phyloP scores from a whole-genome alignment of 2,329 filamentous ascomycete genomes.

The Sclerotiophoma versabilis region DNA sequence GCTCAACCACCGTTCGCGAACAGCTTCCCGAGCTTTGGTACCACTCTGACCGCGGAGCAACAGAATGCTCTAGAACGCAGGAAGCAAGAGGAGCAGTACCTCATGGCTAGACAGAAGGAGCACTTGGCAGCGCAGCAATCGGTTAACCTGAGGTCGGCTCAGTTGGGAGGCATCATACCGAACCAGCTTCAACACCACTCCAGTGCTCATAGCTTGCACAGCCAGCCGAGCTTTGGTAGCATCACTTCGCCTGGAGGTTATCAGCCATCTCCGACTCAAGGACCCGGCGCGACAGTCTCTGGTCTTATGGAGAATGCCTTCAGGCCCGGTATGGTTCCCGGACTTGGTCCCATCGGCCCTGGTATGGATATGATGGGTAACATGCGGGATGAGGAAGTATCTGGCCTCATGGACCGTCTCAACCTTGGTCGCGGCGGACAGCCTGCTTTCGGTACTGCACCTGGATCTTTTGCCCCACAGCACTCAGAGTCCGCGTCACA shows the following conservation, averaged over 20 bases:
- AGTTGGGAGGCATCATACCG: conserved; percentile 59
- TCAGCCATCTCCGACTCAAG: conserved; percentile 65
- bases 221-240: conserved; percentile 94
- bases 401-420: conserved; percentile 69
- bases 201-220: conserved; percentile 93
- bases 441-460: conserved; percentile 56
- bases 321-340: conserved; percentile 47
- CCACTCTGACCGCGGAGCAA: conserved; percentile 94
- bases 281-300: conserved; percentile 54
- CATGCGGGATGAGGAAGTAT: conserved; percentile 74
- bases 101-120: conserved; percentile 96
- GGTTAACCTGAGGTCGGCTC: conserved; percentile 75
- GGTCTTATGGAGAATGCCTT: conserved; percentile 74
- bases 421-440: conserved; percentile 61
- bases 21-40: conserved; percentile 94
- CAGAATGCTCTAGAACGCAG: conserved; percentile 95
- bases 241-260: conserved; percentile 85
- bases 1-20: conserved; percentile 84
- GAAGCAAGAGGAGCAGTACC: conserved; percentile 97
- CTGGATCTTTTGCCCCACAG: conserved; percentile 58
- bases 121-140: conserved; percentile 86
- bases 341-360: conserved; percentile 55
- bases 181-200: conserved; percentile 86
- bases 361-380: conserved; percentile 54
- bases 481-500: conserved; percentile 56